These are phyloP conservation scores for Botrytis hyacinthi DNA, from an alignment of 2,329 filamentous ascomycete genomes.

Conservation along the genomic window DNA sequence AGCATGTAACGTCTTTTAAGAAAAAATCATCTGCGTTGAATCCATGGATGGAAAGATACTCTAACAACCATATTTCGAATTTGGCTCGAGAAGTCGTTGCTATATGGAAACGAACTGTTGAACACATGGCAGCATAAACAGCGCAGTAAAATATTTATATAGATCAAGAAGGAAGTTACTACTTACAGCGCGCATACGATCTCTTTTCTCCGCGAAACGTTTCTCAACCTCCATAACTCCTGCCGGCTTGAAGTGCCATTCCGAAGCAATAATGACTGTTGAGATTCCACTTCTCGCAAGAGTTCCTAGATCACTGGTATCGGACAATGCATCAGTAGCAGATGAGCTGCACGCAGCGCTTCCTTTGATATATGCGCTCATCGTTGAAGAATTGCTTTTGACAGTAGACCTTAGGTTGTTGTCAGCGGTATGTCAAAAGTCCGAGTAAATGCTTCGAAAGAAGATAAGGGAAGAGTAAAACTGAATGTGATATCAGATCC, in stretches of 20 bases:
- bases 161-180: background rate
- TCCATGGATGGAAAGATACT: background rate
- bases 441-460: background rate
- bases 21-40: background rate
- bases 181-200: slow-evolving; percentile 8
- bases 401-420: background rate
- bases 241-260: slow-evolving; percentile 31
- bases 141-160: background rate
- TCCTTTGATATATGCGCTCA: background rate
- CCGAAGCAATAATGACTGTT: slow-evolving; percentile 24
- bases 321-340: background rate
- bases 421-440: background rate
- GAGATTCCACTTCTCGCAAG: background rate
- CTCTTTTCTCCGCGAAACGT: slow-evolving; percentile 22
- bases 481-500: background rate
- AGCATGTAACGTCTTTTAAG: no score
- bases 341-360: background rate
- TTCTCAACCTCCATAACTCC: slow-evolving; percentile 28
- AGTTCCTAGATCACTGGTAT: background rate
- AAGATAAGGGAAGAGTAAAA: background rate
- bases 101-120: background rate
- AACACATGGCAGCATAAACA: background rate
- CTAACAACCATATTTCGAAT: no score
- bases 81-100: background rate
- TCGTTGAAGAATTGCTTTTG: background rate